Base-by-base conservation (phyloP, 1,284 basidiomycete species). In the Acaromyces ingoldii region DNA sequence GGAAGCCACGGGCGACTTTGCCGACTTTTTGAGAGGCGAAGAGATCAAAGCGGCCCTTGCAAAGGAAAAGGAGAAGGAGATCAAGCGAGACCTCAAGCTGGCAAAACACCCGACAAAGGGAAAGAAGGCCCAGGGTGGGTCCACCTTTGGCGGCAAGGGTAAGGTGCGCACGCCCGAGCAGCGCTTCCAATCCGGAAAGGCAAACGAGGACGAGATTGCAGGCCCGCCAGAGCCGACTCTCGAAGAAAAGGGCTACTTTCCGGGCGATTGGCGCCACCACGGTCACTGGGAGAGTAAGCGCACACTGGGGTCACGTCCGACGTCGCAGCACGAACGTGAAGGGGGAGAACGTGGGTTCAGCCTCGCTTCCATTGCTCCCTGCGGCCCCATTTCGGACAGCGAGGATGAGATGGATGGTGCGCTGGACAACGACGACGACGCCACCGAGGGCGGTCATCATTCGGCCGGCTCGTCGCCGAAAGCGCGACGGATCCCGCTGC, bases 181-280 rank as follows among this genome's bases (percentile, higher is more conserved):
- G 28, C n/a, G 19, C 9, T 28, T 11, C n/a, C 17, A 26, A n/a
- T 13, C 5, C 13, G n/a, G 26, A 13, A 6, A 15, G 22, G 34
- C 29, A 25, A 33, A 28, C 26, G 13, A 17, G 4, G 3, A 17
- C 17, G 33, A 26, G 28, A 17, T 15, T 15, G n/a, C 9, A 21
- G 33, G 22, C 17, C 25, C 7, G 25, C 48, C 24, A 6, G 37
- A 41, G 17, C 48, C 48, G 15, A 49, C 48, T 7, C 25, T 49
- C 10, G 48, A 49, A 38, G 48, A 49, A n/a, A 2, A 25, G 10
- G 34, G 36, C 26, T 49, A 40, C 21, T 49, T 49, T 30, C 48
- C 48, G 9, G 48, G 48, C n/a, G 48, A 49, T 13, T 30, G 37
- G 19, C 9, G 44, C 10, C 44, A 47, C 29, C 44, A 47, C 36